Percentiles rank a stretch among this genome's conserved stretches.
phyloP scores from a whole-genome alignment of 202 grass and related monocot genomes.

The Bolboschoenoplectus hybrid region DNA sequence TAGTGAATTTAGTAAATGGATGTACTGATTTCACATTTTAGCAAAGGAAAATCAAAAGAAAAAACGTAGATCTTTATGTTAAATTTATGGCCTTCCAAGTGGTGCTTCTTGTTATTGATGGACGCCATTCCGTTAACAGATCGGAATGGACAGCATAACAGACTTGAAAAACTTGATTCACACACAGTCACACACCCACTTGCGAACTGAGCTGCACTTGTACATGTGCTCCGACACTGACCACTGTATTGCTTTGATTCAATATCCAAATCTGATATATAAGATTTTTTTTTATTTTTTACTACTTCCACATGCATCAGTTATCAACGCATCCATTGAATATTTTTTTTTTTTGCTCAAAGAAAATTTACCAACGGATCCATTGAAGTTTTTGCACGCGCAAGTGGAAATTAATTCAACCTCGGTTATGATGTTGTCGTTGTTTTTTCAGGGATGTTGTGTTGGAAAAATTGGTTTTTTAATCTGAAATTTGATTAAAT shows the following conservation, averaged over 20 bases:
- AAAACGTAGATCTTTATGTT: conserved; percentile 5
- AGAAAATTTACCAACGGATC: too few relatives aligned
- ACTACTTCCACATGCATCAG: conserved; percentile 10
- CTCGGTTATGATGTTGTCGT: background rate
- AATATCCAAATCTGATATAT: background rate
- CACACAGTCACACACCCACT: background rate
- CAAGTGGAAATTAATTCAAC: conserved; percentile 28
- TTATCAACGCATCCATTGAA: background rate
- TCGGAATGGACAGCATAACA: background rate
- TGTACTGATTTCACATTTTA: conserved; percentile 35
- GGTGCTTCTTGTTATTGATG: conserved; percentile 9
- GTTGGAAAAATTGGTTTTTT: too few relatives aligned
- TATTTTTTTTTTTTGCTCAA: too few relatives aligned
- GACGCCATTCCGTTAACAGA: background rate
- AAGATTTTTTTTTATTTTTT: background rate
- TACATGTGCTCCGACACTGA: conserved; percentile 14
- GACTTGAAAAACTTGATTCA: background rate
- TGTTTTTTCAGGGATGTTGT: background rate
- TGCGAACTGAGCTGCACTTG: conserved; percentile 17
- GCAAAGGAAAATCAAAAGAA: conserved; percentile 24
- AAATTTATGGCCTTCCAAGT: conserved; percentile 9
- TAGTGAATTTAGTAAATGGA: conserved; percentile 36
- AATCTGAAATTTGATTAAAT: too few relatives aligned
- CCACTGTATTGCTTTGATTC: background rate
- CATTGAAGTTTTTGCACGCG: too few relatives aligned